These are phyloP conservation scores for Tetracladium setigerum DNA, from an alignment of 495 filamentous ascomycete species.

Conservation along the genomic window DNA sequence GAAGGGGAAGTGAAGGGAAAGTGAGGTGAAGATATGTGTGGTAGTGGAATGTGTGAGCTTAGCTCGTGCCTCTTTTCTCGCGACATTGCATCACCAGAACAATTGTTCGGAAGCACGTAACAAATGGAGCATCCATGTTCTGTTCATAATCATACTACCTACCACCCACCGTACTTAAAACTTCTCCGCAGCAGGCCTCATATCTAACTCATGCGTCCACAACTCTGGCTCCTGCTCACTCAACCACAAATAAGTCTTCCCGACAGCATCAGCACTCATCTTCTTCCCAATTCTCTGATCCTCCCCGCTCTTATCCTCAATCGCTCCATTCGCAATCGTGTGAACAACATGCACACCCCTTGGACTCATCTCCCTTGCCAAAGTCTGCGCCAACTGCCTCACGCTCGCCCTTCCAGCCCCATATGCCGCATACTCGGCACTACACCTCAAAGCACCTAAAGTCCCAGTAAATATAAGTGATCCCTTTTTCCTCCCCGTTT, in stretches of 20 bases:
- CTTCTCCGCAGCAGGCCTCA: constrained; percentile 38
- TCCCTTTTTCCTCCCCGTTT: constrained; percentile 36
- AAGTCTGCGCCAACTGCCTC: constrained; percentile 34
- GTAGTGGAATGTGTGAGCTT: too few species aligned
- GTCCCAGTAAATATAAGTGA: constrained; percentile 42
- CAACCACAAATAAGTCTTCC: constrained; percentile 41
- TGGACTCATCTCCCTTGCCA: constrained; percentile 38
- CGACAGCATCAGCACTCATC: constrained; percentile 38
- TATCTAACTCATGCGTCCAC: constrained; percentile 38
- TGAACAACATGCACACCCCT: constrained; percentile 41
- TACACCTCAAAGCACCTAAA: constrained; percentile 34
- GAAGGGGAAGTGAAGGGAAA: neutral
- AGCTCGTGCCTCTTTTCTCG: too few species aligned
- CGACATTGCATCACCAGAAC: too few species aligned
- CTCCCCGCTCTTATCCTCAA: constrained; percentile 35
- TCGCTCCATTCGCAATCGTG: constrained; percentile 37
- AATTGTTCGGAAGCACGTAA: too few species aligned
- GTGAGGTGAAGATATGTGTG: too few species aligned
- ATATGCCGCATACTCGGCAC: constrained; percentile 37
- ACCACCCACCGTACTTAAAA: constrained; percentile 21
- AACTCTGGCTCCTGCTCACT: constrained; percentile 29
- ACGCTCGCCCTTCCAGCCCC: constrained; percentile 35
- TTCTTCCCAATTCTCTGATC: constrained; percentile 33
- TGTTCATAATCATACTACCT: neutral
- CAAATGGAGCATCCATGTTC: neutral